These are phyloP conservation scores for Candida ulmi DNA, from an alignment of 805 yeast genomes.

Conservation along the genomic window DNA sequence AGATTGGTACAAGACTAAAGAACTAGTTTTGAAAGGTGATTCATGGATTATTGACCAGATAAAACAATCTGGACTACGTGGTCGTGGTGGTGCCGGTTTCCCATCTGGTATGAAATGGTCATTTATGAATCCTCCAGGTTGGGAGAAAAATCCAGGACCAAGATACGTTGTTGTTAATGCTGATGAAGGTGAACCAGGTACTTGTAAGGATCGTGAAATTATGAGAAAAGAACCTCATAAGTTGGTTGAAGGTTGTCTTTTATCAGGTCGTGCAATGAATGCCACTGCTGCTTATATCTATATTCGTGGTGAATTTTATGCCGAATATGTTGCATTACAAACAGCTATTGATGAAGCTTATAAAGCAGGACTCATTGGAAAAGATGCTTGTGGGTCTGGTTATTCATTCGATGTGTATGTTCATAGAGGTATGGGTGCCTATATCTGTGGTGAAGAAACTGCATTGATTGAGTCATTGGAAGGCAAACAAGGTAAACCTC, in stretches of 20 bases:
- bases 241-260: conserved; percentile 84
- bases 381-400: conserved; percentile 84
- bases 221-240: conserved; percentile 90
- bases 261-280: conserved; percentile 89
- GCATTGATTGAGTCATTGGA: conserved; percentile 83
- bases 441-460: conserved; percentile 90
- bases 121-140: conserved; percentile 92
- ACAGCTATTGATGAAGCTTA: conserved; percentile 85
- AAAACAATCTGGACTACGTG: conserved; percentile 79
- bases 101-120: conserved; percentile 91
- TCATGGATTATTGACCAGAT: conserved; percentile 87
- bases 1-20: conserved; percentile 91
- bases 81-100: conserved; percentile 93
- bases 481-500: conserved; percentile 92
- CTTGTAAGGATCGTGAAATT: conserved; percentile 89
- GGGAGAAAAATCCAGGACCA: conserved; percentile 90
- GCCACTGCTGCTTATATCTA: conserved; percentile 90
- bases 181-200: conserved; percentile 94
- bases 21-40: conserved; percentile 76
- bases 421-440: conserved; percentile 93
- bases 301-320: conserved; percentile 86
- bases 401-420: conserved; percentile 77
- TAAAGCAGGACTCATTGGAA: conserved; percentile 72
- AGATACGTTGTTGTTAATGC: conserved; percentile 86
- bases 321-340: conserved; percentile 71